Evolutionary conservation across 2,329 filamentous ascomycete species (phyloP), one percentile per base, ranked within the genome.

Genomic region (Pezicula rhizophila): DNA sequence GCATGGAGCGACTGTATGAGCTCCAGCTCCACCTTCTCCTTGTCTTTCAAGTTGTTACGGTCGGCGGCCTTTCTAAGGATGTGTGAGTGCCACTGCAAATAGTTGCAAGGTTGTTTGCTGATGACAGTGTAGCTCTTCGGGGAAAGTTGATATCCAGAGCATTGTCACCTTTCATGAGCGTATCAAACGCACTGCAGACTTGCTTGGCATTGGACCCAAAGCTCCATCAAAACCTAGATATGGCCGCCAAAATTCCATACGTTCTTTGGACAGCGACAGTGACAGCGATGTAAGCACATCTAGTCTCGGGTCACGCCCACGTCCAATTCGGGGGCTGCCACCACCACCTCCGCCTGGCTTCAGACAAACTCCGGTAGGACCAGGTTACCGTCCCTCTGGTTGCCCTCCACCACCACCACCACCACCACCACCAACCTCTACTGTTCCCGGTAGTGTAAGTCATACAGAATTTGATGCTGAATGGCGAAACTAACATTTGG

Each of bases 1-100:
- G 42, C 18, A 49, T 54, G 31, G 43, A 48, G 12, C 42, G 53
- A 17, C 46, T 62, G 14, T 49, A 55, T 37, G 47, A 58, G 10
- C 23, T 60, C 17, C 58, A 60, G 37, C 50, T 57, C 12, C 52
- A 56, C 52, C 50, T 60, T 43, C 49, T 61, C 15, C 46, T 61
- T 11, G 50, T 62, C 5, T 53, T 48, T 28, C 57, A 59, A 26
- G 55, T 60, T 31, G 43, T 60, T 18, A 57, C 50, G 3, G 45
- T 60, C 20, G 51, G 54, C 8, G 42, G 43, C 2, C 25, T 61
- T 26, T 55, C 54, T 2, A 50, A 43, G 46, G 49, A 58, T 37
- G 4, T 53, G 56, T 60, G 45, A 51, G 60, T 52, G 17, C 5
- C 8, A 11, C 5, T 15, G 42, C 14, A 7, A 23, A 23, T 23